Percentiles rank a stretch among this genome's conserved stretches.
Conservation (phyloP, 208 protist genomes). For the Tritrichomonas foetus region DNA sequence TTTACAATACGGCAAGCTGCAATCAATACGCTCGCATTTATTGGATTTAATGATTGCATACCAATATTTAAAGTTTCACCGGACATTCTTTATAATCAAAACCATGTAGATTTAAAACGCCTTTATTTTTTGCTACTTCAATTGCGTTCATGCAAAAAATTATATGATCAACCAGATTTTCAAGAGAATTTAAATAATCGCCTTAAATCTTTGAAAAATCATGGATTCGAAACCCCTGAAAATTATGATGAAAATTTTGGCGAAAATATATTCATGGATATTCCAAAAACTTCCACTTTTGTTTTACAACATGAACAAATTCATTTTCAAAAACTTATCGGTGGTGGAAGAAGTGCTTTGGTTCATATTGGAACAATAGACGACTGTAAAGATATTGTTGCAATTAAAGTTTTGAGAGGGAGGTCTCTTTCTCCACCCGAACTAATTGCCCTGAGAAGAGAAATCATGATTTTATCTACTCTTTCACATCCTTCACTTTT, state of each 20-base stretch:
- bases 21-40: neutral
- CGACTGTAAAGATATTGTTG: neutral
- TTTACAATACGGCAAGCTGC: neutral
- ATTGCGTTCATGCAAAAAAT: neutral
- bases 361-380: neutral
- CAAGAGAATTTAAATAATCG: neutral
- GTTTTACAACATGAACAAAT: neutral
- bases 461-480: neutral
- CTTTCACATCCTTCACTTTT: neutral
- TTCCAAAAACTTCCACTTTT: neutral
- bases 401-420: neutral
- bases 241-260: neutral
- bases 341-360: neutral
- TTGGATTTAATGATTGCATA: neutral
- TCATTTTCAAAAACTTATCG: neutral
- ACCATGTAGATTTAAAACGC: slow-evolving; percentile 7
- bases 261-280: neutral
- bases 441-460: neutral
- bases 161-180: neutral
- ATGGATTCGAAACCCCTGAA: neutral
- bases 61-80: neutral
- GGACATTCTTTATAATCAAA: neutral
- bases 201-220: neutral
- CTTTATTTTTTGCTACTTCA: neutral
- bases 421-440: neutral